Evolutionary conservation across 2,329 filamentous ascomycete species (phyloP).

Genomic region (Epichloe sp.): DNA sequence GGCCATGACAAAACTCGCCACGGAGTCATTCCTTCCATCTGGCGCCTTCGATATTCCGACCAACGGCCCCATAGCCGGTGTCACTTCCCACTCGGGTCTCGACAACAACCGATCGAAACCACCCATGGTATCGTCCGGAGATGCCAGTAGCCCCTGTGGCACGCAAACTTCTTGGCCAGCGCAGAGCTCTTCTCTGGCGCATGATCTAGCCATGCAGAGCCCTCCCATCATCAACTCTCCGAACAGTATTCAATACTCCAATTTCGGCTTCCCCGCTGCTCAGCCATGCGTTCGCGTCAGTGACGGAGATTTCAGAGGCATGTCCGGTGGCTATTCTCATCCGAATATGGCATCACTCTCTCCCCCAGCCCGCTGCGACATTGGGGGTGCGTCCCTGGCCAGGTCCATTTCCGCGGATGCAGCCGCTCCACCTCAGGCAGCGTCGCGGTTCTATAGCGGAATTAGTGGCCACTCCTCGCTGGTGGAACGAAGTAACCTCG

Average conservation of each 20-base stretch:
- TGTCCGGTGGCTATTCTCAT: background rate
- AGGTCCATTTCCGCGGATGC: conserved; percentile 19
- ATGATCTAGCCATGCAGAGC: background rate
- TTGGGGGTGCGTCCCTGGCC: conserved; percentile 13
- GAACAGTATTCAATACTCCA: background rate
- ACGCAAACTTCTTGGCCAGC: background rate
- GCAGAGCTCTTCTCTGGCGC: background rate
- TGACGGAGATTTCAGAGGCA: background rate
- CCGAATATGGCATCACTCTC: conserved; percentile 6
- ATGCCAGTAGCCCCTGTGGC: background rate
- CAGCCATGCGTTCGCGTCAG: background rate
- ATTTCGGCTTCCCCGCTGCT: background rate
- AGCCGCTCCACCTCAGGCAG: conserved; percentile 17
- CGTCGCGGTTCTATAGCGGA: conserved; percentile 25
- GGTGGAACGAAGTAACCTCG: conserved; percentile 33
- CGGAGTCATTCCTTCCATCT: conserved; percentile 30
- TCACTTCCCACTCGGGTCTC: conserved; percentile 3
- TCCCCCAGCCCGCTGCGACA: conserved; percentile 5
- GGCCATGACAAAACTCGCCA: conserved; percentile 27
- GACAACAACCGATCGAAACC: background rate
- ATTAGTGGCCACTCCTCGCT: conserved; percentile 23
- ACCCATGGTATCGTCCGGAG: background rate
- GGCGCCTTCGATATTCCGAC: conserved; percentile 19
- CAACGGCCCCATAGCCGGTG: conserved; percentile 11
- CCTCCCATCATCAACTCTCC: background rate